Conservation (phyloP, 768 basidiomycete species). For the Punctularia strigosozonata region DNA sequence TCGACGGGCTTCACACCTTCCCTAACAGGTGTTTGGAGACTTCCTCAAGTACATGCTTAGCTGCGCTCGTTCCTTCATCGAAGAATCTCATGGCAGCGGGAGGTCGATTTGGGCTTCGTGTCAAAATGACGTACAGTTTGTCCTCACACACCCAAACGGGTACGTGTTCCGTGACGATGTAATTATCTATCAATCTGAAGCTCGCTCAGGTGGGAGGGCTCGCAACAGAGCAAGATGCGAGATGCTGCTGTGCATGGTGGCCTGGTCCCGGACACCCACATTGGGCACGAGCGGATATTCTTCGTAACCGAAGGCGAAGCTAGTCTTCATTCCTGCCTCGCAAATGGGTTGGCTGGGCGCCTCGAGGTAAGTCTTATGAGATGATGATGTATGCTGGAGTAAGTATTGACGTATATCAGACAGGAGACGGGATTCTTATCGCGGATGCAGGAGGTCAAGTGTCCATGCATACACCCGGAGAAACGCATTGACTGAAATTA, state of each 20-base stretch:
- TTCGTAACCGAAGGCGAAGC: conserved; percentile 61
- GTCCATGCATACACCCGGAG: too few relatives aligned
- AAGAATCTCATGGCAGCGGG: conserved; percentile 33
- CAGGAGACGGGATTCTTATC: conserved; percentile 26
- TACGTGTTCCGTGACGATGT: too few relatives aligned
- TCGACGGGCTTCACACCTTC: too few relatives aligned
- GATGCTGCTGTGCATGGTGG: conserved; percentile 39
- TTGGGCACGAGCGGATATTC: conserved; percentile 30
- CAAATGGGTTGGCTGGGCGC: conserved; percentile 31
- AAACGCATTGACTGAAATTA: too few relatives aligned
- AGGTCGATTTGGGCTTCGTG: conserved; percentile 28
- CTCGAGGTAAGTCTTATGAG: too few relatives aligned
- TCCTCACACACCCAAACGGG: conserved; percentile 38
- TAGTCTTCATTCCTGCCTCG: conserved; percentile 44
- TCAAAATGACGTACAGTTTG: conserved; percentile 27
- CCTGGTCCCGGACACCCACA: conserved; percentile 28
- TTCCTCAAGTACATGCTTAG: conserved; percentile 34
- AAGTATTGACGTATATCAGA: conserved; percentile 12
- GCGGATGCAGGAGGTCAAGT: conserved; percentile 46
- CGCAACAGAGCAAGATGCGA: conserved; percentile 46
- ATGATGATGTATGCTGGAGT: conserved; percentile 16
- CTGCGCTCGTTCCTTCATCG: conserved; percentile 30
- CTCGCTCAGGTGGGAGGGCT: conserved; percentile 55
- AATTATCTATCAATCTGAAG: too few relatives aligned
- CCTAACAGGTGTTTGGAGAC: conserved; percentile 35